phyloP scores from a whole-genome alignment of 257 asterid genomes.

The Craterostigma plantagineum region DNA sequence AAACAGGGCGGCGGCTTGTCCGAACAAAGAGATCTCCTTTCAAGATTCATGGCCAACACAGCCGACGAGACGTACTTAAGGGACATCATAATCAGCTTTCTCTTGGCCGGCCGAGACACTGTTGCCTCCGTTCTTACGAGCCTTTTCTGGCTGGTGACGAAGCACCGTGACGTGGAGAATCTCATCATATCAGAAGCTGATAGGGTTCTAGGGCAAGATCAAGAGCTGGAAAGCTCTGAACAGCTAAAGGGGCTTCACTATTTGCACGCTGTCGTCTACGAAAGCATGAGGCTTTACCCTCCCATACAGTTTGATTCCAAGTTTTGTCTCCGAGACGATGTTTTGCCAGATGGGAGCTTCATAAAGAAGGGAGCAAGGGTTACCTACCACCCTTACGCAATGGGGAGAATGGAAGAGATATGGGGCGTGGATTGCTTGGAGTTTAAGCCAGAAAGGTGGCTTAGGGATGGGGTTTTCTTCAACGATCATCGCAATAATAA shows the following conservation, averaged over 20 bases:
- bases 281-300: slow-evolving; percentile 41
- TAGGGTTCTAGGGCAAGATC: slow-evolving; percentile 10
- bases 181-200: slow-evolving; percentile 18
- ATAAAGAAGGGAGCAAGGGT: slow-evolving; percentile 29
- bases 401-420: slow-evolving; percentile 39
- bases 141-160: slow-evolving; percentile 24
- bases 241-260: slow-evolving; percentile 21
- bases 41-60: slow-evolving; percentile 21
- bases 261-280: slow-evolving; percentile 26
- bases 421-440: slow-evolving; percentile 41
- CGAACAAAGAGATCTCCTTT: slow-evolving; percentile 24
- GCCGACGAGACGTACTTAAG: slow-evolving; percentile 17
- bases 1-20: slow-evolving; percentile 10
- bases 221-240: slow-evolving; percentile 8
- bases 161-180: slow-evolving; percentile 22
- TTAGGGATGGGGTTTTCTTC: slow-evolving; percentile 19
- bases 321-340: slow-evolving; percentile 18
- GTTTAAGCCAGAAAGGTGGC: slow-evolving; percentile 42
- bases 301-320: slow-evolving; percentile 40
- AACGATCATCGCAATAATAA: slow-evolving; percentile 14
- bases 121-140: slow-evolving; percentile 33
- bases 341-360: slow-evolving; percentile 25
- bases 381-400: slow-evolving; percentile 39
- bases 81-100: slow-evolving; percentile 29
- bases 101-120: slow-evolving; percentile 43